Base-by-base conservation (phyloP, 164 flowering plant genomes). In the Vitis rupestris region DNA sequence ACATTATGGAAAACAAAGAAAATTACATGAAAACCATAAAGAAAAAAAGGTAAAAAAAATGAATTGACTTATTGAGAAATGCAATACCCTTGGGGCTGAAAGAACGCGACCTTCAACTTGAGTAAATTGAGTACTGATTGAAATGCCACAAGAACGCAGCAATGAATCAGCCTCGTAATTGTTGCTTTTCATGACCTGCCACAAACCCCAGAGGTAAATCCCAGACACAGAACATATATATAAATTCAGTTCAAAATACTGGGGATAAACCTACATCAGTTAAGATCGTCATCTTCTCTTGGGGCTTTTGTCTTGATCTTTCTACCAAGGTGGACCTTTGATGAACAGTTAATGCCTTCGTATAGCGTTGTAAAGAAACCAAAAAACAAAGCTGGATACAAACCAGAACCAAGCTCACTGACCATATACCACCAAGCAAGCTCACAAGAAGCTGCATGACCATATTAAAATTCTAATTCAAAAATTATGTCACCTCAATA, bases 261-360 rank as follows among this genome's bases (percentile, higher is more conserved):
- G n/a, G 10, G 16, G 58, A 31, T 55, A 56, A 17, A 74, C 93
- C 31, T 70, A 96, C 99, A 72, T 88, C 78, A 23, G 82, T 59
- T 61, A 96, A 74, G 31, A 74, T 82, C n/a, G 29, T 68, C 94
- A 91, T 93, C 69, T 97, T 78, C 55, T 96, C 99, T 19, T 82
- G 85, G 0, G 99, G 99, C 79, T 93, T 96, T 49, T 93, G 99
- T 48, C 99, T 82, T 10, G 98, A 93, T 73, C 86, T 96, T 71
- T 93, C 98, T 12, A 96, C 99, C 2, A 96, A 81, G 0, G 98
- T 80, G 44, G 99, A 74, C 68, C 98, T 81, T 67, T 93, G 99
- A 16, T 79, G 69, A 15, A 80, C 82, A 2, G 88, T 67, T 9
- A 96, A 75, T 1, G 99, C 81, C 73, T 91, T 91, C 1, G 99